Evolutionary conservation across 306 rosid species (phyloP), one percentile per base, ranked within the genome.

Genomic region (Quercus dentata): DNA sequence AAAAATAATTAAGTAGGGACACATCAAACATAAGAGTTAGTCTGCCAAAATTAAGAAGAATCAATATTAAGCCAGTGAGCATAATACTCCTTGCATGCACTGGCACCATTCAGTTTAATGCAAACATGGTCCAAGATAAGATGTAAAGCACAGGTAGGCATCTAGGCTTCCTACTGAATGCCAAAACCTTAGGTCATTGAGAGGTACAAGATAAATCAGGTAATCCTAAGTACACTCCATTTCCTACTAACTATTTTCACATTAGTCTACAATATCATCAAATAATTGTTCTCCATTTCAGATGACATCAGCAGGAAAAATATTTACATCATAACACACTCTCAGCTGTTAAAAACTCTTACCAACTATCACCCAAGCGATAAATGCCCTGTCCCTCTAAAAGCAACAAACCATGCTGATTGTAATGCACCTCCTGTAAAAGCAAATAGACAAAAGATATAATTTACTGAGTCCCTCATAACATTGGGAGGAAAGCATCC

Each of bases 371-470:
- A 71, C 96, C 97, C 89, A 95, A 87, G 21, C 98, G 97, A 83
- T 95, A 95, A 78, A 95, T 88, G 78, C 97, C 99, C 82, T 91
- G 92, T 70, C 99, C 99, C 86, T 93, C 99, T 81, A 93, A 85
- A 74, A 95, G 90, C 85, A 95, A 81, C 75, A 95, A 88, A 59
- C 99, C 98, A 46, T 95, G 99, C 88, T 93, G 98, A 87, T 95
- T 95, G 80, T 95, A 90, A 87, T 95, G 98, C 58, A 95, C 96
- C 88, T 93, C 99, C 99, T 95, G 87, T 78, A 79, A 73, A 86
- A 85, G 58, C 57, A 79, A 57, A 77, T 3, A 69, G 74, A 27
- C 75, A 80, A 83, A 27, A 35, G 41, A 64, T 7, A 65, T 41
- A 11, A 30, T 61, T 25, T 79, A 5, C 46, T 17, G 46, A 70